Base-by-base conservation (phyloP, 139 green algal genomes). In the Tetraselmis striata region DNA sequence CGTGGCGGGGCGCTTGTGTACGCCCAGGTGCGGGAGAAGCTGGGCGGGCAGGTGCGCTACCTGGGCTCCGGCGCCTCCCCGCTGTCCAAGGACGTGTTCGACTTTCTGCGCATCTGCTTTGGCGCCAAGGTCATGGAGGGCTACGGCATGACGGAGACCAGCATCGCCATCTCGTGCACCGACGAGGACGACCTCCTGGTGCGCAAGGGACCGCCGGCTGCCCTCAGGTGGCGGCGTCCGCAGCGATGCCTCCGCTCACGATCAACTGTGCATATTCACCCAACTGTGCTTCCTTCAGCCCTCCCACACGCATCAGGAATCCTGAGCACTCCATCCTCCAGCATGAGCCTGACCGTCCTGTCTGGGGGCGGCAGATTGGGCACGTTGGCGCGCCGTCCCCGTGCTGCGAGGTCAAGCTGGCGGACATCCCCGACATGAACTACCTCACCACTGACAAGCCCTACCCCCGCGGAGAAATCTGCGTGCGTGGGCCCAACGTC, bases 391-490 rank as follows among this genome's bases (percentile, higher is more conserved):
- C 89, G 0, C 95, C 96, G 2, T 83, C 94, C 32, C 92, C 94
- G 18, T 93, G 87, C 79, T 92, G 91, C 59, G 92, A 98, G 87
- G 81, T 98, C 79, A 97, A 98, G 88, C 93, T 99, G 32, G 92
- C 91, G 25, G 95, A 98, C 86, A 92, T 99, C 25, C 96, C 96
- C 0, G 96, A 99, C 86, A 99, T 99, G 96, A 91, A 90, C 58
- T 99, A 99, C 91, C 85, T 87, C 23, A 92, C 90, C 79, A 82
- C 87, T 0, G 95, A 98, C 85, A 79, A 87, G 75, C 94, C 95
- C 5, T 88, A 93, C 84, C 93, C 96, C 0, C 81, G 90, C 22
- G 96, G 95, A 0, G 94, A 98, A 91, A 83, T 99, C 32, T 98
- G 96, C 83, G 91, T 99, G 77, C 90, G 95, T n/a, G 96, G 96